These are phyloP conservation scores for Xylaria palmicola DNA, from an alignment of 495 filamentous ascomycete species.

Conservation along the genomic window DNA sequence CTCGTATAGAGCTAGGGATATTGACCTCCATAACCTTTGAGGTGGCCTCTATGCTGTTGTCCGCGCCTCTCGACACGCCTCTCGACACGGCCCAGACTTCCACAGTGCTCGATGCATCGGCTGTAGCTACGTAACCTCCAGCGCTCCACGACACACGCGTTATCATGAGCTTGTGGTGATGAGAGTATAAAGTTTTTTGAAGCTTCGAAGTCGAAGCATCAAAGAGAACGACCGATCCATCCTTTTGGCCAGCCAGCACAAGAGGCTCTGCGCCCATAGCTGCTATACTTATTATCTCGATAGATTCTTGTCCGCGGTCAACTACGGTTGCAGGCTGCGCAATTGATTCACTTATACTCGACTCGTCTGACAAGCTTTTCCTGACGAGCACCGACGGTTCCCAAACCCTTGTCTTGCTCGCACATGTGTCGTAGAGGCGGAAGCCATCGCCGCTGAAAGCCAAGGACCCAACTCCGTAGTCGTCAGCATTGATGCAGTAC, in stretches of 20 bases:
- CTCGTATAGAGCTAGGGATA: not conserved
- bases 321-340: not conserved
- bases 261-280: not conserved
- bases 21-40: not conserved
- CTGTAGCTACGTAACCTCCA: not conserved
- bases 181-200: not conserved
- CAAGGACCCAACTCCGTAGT: conserved; percentile 9
- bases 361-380: not conserved
- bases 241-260: not conserved
- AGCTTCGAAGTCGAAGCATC: not conserved
- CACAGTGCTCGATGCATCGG: not conserved
- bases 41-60: not conserved
- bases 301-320: not conserved
- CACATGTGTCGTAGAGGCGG: conserved; percentile 19
- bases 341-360: conserved; percentile 1
- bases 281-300: not conserved
- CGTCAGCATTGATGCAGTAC: conserved; percentile 16
- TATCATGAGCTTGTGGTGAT: not conserved
- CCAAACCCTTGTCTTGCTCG: conserved; percentile 15
- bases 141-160: not conserved
- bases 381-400: conserved; percentile 15
- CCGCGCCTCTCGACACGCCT: no score
- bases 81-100: not conserved
- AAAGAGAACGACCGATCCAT: not conserved
- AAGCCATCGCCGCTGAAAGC: conserved; percentile 19